These are phyloP conservation scores for Crucihimalaya himalaica DNA, from an alignment of 345 rosid genomes.

Conservation along the genomic window DNA sequence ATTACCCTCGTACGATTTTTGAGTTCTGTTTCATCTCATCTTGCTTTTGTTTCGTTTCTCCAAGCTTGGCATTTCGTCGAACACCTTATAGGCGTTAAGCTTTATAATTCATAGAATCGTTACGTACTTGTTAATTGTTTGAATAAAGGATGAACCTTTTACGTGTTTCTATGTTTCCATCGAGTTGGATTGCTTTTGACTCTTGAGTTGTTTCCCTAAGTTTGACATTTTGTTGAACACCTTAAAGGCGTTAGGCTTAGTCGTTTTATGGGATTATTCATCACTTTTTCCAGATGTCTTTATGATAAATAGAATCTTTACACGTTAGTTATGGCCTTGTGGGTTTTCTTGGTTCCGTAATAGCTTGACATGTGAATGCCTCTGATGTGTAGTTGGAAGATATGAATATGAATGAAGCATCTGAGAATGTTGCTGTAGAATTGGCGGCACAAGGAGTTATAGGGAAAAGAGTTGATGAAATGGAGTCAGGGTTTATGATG, in stretches of 20 bases:
- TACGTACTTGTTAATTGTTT: conserved; percentile 1
- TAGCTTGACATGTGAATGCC: conserved; percentile 7
- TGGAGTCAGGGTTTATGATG: conserved; percentile 97
- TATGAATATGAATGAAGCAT: conserved; percentile 88
- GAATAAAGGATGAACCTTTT: not conserved
- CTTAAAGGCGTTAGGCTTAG: not conserved
- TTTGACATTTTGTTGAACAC: conserved; percentile 29
- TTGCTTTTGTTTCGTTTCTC: not conserved
- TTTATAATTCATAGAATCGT: not conserved
- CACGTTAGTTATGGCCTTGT: not conserved
- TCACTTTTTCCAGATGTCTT: not conserved
- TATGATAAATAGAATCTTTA: not conserved
- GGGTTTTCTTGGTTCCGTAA: not conserved
- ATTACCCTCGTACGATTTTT: conserved; percentile 60
- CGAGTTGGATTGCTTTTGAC: not conserved
- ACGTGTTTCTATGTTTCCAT: not conserved
- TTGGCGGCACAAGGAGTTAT: conserved; percentile 92
- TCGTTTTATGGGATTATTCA: not conserved
- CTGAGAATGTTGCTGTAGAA: conserved; percentile 86
- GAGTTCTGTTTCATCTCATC: not conserved
- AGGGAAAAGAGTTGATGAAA: conserved; percentile 91
- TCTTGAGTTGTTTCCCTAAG: not conserved
- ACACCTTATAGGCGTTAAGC: conserved; percentile 23
- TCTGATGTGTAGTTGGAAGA: conserved; percentile 59
- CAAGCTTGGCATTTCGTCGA: conserved; percentile 37